Evolutionary conservation across 305 asterid species (phyloP).

Genomic region (Fraxinus latifolia): DNA sequence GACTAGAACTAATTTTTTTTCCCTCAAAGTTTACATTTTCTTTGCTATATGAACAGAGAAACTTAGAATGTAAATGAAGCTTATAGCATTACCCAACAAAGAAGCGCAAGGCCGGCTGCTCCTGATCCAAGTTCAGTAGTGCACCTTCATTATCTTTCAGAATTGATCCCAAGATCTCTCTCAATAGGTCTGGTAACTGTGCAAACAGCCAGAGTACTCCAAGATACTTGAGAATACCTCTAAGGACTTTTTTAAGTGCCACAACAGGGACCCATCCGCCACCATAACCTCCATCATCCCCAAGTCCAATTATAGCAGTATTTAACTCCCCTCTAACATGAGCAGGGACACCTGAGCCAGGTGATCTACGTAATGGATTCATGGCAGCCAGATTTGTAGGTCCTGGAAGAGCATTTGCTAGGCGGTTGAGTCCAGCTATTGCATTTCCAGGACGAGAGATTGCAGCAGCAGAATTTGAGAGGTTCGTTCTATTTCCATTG

Average conservation of each 20-base stretch:
- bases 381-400: constrained; percentile 47
- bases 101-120: constrained; percentile 99
- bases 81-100: constrained; percentile 78
- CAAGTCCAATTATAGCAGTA: constrained; percentile 98
- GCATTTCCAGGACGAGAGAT: constrained; percentile 68
- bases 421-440: constrained; percentile 62
- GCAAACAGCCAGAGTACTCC: constrained; percentile 99
- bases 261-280: constrained; percentile 99
- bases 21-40: not conserved
- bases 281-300: constrained; percentile 99
- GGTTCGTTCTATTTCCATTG: constrained; percentile 59
- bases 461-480: constrained; percentile 50
- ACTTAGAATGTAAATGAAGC: not conserved
- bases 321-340: constrained; percentile 95
- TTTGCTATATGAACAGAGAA: not conserved
- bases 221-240: constrained; percentile 97
- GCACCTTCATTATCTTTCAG: constrained; percentile 97
- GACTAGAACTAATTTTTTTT: not conserved
- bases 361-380: constrained; percentile 65
- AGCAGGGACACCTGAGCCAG: constrained; percentile 91
- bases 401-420: constrained; percentile 64
- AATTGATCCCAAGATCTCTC: constrained; percentile 94
- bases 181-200: constrained; percentile 90
- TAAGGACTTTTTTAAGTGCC: constrained; percentile 93
- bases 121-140: constrained; percentile 92